phyloP scores from a whole-genome alignment of 495 filamentous ascomycete genomes.

The Ramalina intermedia region DNA sequence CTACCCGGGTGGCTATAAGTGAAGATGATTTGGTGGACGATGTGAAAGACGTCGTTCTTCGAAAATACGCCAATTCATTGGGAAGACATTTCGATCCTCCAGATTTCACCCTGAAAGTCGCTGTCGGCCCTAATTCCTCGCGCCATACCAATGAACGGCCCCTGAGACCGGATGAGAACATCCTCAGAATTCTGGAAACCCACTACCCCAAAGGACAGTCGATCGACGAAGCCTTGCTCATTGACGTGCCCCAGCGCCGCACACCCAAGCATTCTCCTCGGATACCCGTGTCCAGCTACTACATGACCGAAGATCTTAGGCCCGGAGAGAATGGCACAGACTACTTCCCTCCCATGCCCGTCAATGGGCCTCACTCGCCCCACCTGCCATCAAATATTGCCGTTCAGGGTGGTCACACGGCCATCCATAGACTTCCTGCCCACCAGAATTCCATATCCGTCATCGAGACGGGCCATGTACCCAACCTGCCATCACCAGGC shows the following conservation, averaged over 20 bases:
- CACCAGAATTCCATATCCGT: slow-evolving; percentile 52
- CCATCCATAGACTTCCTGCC: slow-evolving; percentile 14
- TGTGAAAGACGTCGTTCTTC: slow-evolving; percentile 79
- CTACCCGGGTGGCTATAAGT: slow-evolving; percentile 71
- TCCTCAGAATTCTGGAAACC: slow-evolving; percentile 60
- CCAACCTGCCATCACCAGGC: slow-evolving; percentile 74
- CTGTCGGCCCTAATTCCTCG: slow-evolving; percentile 30
- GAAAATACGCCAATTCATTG: slow-evolving; percentile 85
- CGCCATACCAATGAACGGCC: slow-evolving; percentile 44
- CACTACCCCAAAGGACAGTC: slow-evolving; percentile 82
- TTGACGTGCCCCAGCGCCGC: slow-evolving; percentile 68
- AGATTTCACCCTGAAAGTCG: slow-evolving; percentile 60
- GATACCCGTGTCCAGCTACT: slow-evolving; percentile 34
- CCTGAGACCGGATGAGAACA: slow-evolving; percentile 76
- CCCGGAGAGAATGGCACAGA: slow-evolving; percentile 63
- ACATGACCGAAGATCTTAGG: slow-evolving; percentile 42
- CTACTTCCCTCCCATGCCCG: slow-evolving; percentile 82
- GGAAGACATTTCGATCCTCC: slow-evolving; percentile 81
- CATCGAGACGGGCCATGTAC: slow-evolving; percentile 62
- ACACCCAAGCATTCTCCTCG: slow-evolving; percentile 77
- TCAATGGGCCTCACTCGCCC: slow-evolving; percentile 24
- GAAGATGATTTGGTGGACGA: slow-evolving; percentile 92
- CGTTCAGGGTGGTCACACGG: slow-evolving; percentile 11
- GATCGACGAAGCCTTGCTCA: slow-evolving; percentile 81
- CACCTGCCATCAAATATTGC: slow-evolving; percentile 25